Base-by-base conservation (phyloP, 305 asterid genomes). In the Stenogyne calaminthoides region DNA sequence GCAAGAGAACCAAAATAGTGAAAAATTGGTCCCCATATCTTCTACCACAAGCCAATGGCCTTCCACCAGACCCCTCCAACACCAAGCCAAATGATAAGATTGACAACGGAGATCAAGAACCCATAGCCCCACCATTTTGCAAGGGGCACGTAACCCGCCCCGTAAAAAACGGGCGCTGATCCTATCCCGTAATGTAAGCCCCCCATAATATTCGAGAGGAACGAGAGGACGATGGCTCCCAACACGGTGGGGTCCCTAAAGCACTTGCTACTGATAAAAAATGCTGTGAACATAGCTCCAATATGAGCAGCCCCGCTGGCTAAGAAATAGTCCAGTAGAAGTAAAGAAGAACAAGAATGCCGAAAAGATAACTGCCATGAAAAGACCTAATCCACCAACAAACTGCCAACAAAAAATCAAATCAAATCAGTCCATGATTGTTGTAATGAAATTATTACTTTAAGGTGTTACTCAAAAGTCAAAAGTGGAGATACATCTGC, bases 121-220 rank as follows among this genome's bases (percentile, higher is more conserved):
- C 99, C 99, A n/a, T 90, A 95, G 62, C 98, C 99, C 99, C 99
- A 95, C 98, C 99, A 95, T 79, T 90, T 74, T 0, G 91, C 94
- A 0, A 95, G 91, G n/a, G 99, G 97, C 11, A 95, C 98, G 47
- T 95, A 95, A 58, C 94, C 96, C 20, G 99, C 99, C 11, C 99
- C 97, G 5, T 88, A 95, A 71, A 95, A 95, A 10, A 95, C 96
- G 0, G 99, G 99, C 0, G 99, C 97, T 71, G 99, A 95, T 70
- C 99, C 99, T 5, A 95, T 95, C 19, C 99, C 99, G 0, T 95
- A 92, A 74, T 0, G 99, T 95, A 65, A 95, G 72, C 36, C 98
- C 99, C 98, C 99, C 99, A 95, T 92, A n/a, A 95, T 88, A 82
- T 95, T 95, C 42, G 99, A 95, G 42, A 92, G 88, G 85, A 95